Evolutionary conservation across 352 stramenopile genomes (phyloP).

Genomic region (Phytophthora agathidicida): DNA sequence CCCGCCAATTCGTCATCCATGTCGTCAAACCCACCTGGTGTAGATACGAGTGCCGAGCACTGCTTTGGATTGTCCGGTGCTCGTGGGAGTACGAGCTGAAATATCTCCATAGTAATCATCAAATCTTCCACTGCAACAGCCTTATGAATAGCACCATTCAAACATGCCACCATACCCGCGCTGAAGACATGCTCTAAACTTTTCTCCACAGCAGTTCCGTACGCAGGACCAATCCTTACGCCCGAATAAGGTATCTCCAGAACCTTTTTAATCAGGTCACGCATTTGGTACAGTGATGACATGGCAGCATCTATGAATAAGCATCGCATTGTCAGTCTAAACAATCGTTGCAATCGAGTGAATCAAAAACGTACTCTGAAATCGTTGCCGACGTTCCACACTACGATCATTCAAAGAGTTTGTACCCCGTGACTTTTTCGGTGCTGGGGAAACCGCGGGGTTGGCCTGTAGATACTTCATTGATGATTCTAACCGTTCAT

Average conservation of each 20-base stretch:
- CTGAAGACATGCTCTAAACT: slow-evolving; percentile 51
- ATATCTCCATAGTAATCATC: slow-evolving; percentile 58
- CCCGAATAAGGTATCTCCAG: slow-evolving; percentile 25
- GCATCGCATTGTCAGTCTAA: slow-evolving; percentile 1
- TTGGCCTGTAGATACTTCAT: slow-evolving; percentile 21
- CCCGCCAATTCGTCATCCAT: slow-evolving; percentile 46
- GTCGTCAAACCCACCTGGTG: slow-evolving; percentile 53
- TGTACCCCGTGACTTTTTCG: slow-evolving; percentile 5
- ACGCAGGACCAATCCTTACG: slow-evolving; percentile 4
- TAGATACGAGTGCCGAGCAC: slow-evolving; percentile 16
- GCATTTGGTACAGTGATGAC: slow-evolving; percentile 48
- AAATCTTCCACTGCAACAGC: slow-evolving; percentile 40
- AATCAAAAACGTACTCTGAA: slow-evolving; percentile 40
- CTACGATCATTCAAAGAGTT: slow-evolving; percentile 4
- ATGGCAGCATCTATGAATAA: slow-evolving; percentile 38
- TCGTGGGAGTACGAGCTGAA: slow-evolving; percentile 51
- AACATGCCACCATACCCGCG: slow-evolving; percentile 47
- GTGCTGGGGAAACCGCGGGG: not conserved
- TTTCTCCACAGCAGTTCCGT: slow-evolving; percentile 37
- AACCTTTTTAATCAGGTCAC: slow-evolving; percentile 46
- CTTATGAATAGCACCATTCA: slow-evolving; percentile 46
- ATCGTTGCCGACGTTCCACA: slow-evolving; percentile 15
- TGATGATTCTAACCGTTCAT: slow-evolving; percentile 39
- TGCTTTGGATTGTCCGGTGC: slow-evolving; percentile 33
- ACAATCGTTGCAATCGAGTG: not conserved